A percentile compares a stretch with the other conserved stretches of the same genome.
These are phyloP conservation scores for Xylaria sp. DNA, from an alignment of 2,329 filamentous ascomycete species.

Conservation along the genomic window DNA sequence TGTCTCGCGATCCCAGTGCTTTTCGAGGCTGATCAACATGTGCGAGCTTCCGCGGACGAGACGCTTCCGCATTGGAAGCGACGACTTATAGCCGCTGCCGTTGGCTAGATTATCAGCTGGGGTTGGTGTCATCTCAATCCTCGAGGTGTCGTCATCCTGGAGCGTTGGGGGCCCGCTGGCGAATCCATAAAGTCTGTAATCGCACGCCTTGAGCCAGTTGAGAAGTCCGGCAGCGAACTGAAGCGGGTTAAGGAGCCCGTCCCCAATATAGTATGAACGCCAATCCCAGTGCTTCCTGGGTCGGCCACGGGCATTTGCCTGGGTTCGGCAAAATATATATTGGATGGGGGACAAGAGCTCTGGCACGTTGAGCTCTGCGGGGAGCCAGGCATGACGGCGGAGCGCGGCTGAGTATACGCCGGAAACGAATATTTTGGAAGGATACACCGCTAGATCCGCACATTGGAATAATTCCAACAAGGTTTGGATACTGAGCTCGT, in stretches of 20 bases:
- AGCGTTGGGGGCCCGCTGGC: background rate
- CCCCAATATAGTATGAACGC: background rate
- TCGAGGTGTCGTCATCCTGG: background rate
- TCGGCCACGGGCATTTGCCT: background rate
- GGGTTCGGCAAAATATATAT: background rate
- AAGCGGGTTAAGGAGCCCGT: background rate
- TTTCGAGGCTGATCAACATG: background rate
- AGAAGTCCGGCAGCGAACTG: background rate
- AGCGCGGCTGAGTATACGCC: slow-evolving; percentile 15
- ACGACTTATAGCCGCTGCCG: background rate
- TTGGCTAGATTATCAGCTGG: background rate
- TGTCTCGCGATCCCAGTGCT: background rate
- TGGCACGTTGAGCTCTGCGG: background rate
- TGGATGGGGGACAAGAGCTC: background rate
- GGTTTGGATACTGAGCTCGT: slow-evolving; percentile 5
- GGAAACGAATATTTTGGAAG: slow-evolving; percentile 2
- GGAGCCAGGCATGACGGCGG: slow-evolving; percentile 2
- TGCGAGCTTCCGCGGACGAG: background rate
- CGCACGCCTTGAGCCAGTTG: background rate
- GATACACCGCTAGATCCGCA: background rate
- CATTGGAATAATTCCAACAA: background rate
- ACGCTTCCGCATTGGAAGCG: background rate
- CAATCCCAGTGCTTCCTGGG: background rate
- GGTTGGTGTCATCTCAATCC: background rate
- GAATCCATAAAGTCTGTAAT: background rate